phyloP scores from a whole-genome alignment of 495 filamentous ascomycete species.

The Aspergillus carlsbadensis region DNA sequence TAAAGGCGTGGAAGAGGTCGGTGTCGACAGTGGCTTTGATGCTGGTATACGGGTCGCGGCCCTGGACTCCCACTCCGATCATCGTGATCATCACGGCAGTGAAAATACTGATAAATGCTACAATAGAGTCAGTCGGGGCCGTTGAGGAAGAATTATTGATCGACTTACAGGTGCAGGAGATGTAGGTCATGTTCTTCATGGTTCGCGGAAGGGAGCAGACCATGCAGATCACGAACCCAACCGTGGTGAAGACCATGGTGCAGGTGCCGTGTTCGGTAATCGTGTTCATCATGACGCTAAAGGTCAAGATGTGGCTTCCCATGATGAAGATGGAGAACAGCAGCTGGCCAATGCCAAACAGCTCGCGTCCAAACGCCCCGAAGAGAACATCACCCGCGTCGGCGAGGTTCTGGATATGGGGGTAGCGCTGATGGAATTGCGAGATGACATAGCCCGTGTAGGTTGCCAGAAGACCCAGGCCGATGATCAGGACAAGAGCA shows the following conservation, averaged over 20 bases:
- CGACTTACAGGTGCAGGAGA: conserved; percentile 61
- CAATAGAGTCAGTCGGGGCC: conserved; percentile 26
- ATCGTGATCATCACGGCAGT: conserved; percentile 65
- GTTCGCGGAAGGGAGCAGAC: conserved; percentile 67
- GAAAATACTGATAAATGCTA: conserved; percentile 38
- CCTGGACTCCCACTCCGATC: conserved; percentile 60
- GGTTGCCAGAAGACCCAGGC: conserved; percentile 64
- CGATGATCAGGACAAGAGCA: conserved; percentile 62
- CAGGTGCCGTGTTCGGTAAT: conserved; percentile 66
- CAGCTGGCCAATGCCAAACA: conserved; percentile 65
- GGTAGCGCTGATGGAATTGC: conserved; percentile 64
- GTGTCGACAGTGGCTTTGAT: conserved; percentile 32
- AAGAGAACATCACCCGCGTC: conserved; percentile 65
- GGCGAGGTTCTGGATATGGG: conserved; percentile 63
- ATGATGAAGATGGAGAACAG: conserved; percentile 75
- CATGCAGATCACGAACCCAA: conserved; percentile 64
- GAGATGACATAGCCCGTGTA: conserved; percentile 78
- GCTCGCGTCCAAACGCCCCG: conserved; percentile 61
- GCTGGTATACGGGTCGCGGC: conserved; percentile 20
- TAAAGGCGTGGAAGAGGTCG: conserved; percentile 38
- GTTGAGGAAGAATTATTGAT: not conserved
- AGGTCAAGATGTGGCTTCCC: conserved; percentile 72
- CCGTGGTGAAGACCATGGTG: conserved; percentile 65
- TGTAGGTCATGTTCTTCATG: conserved; percentile 57
- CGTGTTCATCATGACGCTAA: conserved; percentile 67